phyloP scores from a whole-genome alignment of 495 filamentous ascomycete species.

The Aspergillus diversus region DNA sequence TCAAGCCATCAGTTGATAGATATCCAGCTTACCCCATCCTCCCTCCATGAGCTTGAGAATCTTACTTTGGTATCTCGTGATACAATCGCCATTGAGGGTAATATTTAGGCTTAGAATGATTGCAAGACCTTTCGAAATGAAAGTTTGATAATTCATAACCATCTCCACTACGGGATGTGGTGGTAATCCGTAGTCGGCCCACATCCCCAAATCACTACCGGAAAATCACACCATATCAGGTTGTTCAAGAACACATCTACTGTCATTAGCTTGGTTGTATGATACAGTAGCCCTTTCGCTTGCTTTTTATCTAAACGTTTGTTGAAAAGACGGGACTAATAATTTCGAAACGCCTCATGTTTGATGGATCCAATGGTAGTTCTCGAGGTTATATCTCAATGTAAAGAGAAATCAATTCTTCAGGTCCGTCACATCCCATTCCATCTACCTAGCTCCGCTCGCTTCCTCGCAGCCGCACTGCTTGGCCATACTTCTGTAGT shows the following conservation, averaged over 20 bases:
- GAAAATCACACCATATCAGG: slow-evolving; percentile 9
- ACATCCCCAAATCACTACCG: not conserved
- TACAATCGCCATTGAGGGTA: too few species aligned
- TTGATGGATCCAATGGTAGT: not conserved
- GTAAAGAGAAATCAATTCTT: slow-evolving; percentile 4
- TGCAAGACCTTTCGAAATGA: too few species aligned
- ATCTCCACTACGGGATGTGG: not conserved
- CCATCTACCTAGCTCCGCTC: slow-evolving; percentile 65
- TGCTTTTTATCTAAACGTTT: slow-evolving; percentile 27
- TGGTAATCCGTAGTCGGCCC: slow-evolving; percentile 6
- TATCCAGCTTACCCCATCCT: too few species aligned
- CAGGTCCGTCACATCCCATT: slow-evolving; percentile 5
- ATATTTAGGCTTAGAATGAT: too few species aligned
- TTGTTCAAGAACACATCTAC: slow-evolving; percentile 23
- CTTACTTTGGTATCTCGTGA: too few species aligned
- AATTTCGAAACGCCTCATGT: slow-evolving; percentile 7
- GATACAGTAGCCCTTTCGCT: slow-evolving; percentile 30
- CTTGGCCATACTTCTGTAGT: slow-evolving; percentile 97
- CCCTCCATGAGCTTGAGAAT: too few species aligned
- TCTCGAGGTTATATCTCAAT: slow-evolving; percentile 5
- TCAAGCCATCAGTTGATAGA: too few species aligned
- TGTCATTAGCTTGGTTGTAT: slow-evolving; percentile 29
- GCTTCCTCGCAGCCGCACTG: slow-evolving; percentile 90
- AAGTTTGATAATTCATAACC: too few species aligned
- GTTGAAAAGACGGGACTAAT: slow-evolving; percentile 19